Conservation (phyloP, 1,284 basidiomycete species). For the Ganoderma lingzhi region DNA sequence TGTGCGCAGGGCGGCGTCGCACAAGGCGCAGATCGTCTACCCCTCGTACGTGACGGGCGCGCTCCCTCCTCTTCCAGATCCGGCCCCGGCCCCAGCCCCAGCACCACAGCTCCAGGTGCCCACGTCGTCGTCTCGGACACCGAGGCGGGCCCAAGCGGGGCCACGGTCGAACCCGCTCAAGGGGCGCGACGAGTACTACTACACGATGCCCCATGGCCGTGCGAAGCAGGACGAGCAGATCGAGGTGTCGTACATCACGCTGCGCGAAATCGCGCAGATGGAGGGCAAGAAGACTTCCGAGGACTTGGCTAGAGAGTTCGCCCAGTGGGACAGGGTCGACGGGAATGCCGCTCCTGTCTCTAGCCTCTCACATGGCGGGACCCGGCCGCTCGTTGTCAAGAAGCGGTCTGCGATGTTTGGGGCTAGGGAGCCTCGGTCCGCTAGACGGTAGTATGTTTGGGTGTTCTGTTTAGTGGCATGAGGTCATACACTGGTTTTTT, state of each 20-base stretch:
- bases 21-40: conserved; percentile 1
- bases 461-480: neutral
- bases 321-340: neutral
- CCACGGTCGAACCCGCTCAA: neutral
- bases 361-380: neutral
- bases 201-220: neutral
- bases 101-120: neutral
- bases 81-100: neutral
- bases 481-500: neutral
- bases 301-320: conserved; percentile 1
- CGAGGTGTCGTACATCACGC: conserved; percentile 3
- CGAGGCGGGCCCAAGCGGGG: neutral
- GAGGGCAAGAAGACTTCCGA: neutral
- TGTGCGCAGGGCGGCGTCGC: neutral
- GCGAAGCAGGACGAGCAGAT: neutral
- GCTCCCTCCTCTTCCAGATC: neutral
- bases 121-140: neutral
- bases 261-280: neutral
- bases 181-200: neutral
- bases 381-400: conserved; percentile 4
- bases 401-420: neutral
- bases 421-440: neutral
- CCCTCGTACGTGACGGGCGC: neutral
- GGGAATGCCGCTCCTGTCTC: neutral
- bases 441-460: neutral